Base-by-base conservation (phyloP, 2,329 filamentous ascomycete genomes). In the Mycosphaerella sp. region DNA sequence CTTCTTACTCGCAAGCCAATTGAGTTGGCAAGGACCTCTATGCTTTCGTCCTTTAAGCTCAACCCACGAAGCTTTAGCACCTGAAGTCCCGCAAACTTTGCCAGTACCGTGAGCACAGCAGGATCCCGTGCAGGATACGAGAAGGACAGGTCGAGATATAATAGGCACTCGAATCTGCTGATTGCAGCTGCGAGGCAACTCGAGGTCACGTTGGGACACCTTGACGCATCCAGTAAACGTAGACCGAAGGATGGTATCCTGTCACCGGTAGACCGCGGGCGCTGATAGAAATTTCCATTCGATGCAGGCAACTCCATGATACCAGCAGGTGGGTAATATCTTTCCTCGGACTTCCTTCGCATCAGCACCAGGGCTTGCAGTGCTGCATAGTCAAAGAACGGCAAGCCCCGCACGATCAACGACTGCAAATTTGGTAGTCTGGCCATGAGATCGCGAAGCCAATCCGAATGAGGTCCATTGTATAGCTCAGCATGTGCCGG, bases 351-450 rank as follows among this genome's bases (percentile, higher is more conserved):
- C 46, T 69, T 73, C n/a, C 49, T 53, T 17, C 45, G 32, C 17
- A 52, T 52, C 1, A 53, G 28, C 6, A 44, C 49, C 49, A 82
- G 61, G 2, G 74, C 76, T 50, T 74, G 67, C 48, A 83, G 71
- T 14, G 78, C 72, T 53, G 75, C 74, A 62, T 84, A 79, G 50
- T 84, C 80, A 59, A 84, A 82, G 62, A 82, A 82, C 0, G 79
- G 78, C 42, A 83, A 65, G 27, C 73, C 74, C 13, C 78, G 75
- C 9, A 83, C 79, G 52, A 82, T 73, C 43, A 84, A 66, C 1
- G 77, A 79, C 58, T 83, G 80, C 13, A 84, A 67, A 46, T 75
- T 74, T 2, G 80, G 80, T 16, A 84, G 68, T 47, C 71, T 73
- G 48, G 80, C 77, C 17, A 83, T 70, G 4, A 82, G 71, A 52